Evolutionary conservation across 345 rosid species (phyloP), one percentile per base, ranked within the genome.

Genomic region (Eucalyptus curtisii): DNA sequence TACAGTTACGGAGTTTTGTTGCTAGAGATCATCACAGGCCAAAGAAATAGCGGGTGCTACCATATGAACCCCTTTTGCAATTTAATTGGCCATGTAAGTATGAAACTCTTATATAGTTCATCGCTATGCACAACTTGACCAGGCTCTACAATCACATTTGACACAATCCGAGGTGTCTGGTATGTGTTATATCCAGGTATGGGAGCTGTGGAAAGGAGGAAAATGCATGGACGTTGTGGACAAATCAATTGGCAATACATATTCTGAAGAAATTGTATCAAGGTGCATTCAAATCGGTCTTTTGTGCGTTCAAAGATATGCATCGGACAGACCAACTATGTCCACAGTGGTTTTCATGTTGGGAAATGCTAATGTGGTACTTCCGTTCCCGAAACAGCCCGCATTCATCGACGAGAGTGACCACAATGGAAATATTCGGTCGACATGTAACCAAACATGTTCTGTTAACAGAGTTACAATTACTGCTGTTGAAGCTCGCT

Each of bases 251-350:
- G 45, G 16, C 10, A 30, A 86, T 10, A 53, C 88, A 27, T 53
- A 76, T 76, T 87, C 53, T 7, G 80, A 20, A 24, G 31, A 16
- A 49, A 82, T 80, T 31, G 66, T 81, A 61, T 10, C 61, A 37
- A 53, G 90, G 10, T 90, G 76, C 68, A 88, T 90, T 44, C 88
- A 90, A 48, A 91, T 95, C 8, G 98, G 95, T 86, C 91, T 96
- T 19, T 85, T 96, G 89, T 94, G 97, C 49, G 96, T 94, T 57
- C 97, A 96, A 93, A 95, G 96, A 87, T 76, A 49, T 8, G 92
- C 95, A 57, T 57, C 64, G 24, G 64, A 57, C 30, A 57, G 64
- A 2, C 64, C 64, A 57, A 57, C 64, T 24, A 57, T 57, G 64
- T 57, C 87, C 2, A 13, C 87, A 10, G 89, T 50, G 13, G 76